Evolutionary conservation across 768 basidiomycete genomes (phyloP).

Genomic region (Zangia roseola): DNA sequence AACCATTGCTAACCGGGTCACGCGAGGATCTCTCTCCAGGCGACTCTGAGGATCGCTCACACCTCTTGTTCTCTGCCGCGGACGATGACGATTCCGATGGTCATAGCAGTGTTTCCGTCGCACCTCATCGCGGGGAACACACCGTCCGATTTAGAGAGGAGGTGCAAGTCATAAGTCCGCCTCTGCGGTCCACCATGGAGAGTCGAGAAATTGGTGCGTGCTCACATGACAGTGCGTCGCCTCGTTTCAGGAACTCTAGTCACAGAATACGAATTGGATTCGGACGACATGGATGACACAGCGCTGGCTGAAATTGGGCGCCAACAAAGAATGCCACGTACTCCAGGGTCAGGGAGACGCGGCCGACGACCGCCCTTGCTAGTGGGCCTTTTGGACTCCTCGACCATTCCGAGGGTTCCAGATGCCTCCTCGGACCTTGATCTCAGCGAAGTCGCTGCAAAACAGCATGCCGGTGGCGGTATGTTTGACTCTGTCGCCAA

Average conservation of each 20-base stretch:
- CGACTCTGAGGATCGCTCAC: slow-evolving; percentile 16
- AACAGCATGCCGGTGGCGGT: slow-evolving; percentile 66
- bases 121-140: slow-evolving; percentile 40
- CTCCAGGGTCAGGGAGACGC: slow-evolving; percentile 34
- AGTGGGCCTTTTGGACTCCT: slow-evolving; percentile 71
- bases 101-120: slow-evolving; percentile 32
- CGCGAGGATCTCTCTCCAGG: slow-evolving; percentile 39
- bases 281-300: slow-evolving; percentile 73
- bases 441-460: slow-evolving; percentile 70
- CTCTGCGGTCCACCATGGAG: slow-evolving; percentile 66
- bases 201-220: slow-evolving; percentile 82
- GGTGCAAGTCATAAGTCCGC: slow-evolving; percentile 64
- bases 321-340: slow-evolving; percentile 18
- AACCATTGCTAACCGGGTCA: slow-evolving; percentile 56
- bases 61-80: slow-evolving; percentile 53
- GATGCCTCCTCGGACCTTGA: slow-evolving; percentile 46
- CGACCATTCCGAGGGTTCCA: slow-evolving; percentile 50
- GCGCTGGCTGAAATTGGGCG: slow-evolving; percentile 31
- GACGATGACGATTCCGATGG: slow-evolving; percentile 54
- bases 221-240: slow-evolving; percentile 13
- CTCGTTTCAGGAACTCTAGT: slow-evolving; percentile 8
- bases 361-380: slow-evolving; percentile 71
- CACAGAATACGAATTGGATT: slow-evolving; percentile 83
- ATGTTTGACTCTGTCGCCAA: slow-evolving; percentile 81
- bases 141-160: slow-evolving; percentile 66